phyloP scores from a whole-genome alignment of 495 filamentous ascomycete genomes.

The Neurospora cerealis region DNA sequence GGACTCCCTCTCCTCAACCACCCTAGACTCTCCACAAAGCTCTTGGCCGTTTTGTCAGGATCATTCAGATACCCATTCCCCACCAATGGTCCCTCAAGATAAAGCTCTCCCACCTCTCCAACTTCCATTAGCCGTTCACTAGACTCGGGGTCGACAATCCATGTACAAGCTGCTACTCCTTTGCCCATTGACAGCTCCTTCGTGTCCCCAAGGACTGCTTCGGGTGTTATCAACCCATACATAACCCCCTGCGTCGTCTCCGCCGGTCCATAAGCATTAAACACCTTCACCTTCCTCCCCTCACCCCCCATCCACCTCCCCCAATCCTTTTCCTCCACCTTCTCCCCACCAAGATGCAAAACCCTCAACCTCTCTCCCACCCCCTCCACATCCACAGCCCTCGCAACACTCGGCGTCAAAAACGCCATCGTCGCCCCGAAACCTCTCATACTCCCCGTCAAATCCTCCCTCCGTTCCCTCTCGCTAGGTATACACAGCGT shows the following conservation, averaged over 20 bases:
- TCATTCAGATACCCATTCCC: conserved; percentile 61
- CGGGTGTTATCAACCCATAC: neutral
- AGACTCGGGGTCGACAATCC: conserved; percentile 54
- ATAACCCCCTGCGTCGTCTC: conserved; percentile 20
- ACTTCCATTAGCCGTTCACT: conserved; percentile 48
- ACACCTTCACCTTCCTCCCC: conserved; percentile 1
- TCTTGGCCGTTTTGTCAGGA: conserved; percentile 43
- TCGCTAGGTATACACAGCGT: conserved; percentile 27
- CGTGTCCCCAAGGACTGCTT: rapidly evolving
- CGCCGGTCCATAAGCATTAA: conserved; percentile 35
- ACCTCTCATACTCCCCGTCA: conserved; percentile 16
- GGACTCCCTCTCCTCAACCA: neutral
- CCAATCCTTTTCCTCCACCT: neutral
- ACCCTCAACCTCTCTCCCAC: too few species aligned
- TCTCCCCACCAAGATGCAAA: conserved; percentile 35
- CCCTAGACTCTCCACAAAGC: conserved; percentile 30
- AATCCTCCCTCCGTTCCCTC: conserved; percentile 17
- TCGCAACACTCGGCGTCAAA: conserved; percentile 43
- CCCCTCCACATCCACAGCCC: too few species aligned
- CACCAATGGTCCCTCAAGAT: conserved; percentile 51
- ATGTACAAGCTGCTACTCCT: conserved; percentile 6
- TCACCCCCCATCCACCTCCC: neutral
- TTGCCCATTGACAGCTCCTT: neutral
- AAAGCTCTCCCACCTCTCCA: conserved; percentile 67
- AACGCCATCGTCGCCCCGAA: conserved; percentile 18